Percentiles rank a stretch among this genome's conserved stretches.
These are phyloP conservation scores for Leccinum huronense DNA, from an alignment of 1,284 basidiomycete species.

Conservation along the genomic window DNA sequence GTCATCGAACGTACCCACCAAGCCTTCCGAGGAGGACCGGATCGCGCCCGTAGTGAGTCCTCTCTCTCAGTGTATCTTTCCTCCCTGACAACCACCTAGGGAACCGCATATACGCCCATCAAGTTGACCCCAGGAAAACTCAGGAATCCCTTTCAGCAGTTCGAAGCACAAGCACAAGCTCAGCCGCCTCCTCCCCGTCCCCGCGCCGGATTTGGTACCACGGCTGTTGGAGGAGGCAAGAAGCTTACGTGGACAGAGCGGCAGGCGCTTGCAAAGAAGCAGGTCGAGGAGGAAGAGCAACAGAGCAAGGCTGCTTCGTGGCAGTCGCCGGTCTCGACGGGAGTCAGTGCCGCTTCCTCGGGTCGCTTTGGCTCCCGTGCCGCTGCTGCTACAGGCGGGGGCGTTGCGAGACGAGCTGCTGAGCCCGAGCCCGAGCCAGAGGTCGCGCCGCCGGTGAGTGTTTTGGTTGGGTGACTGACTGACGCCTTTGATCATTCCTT, in stretches of 20 bases:
- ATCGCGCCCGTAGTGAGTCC: slow-evolving; percentile 66
- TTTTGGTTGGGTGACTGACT: slow-evolving; percentile 7
- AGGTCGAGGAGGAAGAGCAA: slow-evolving; percentile 77
- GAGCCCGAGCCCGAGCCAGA: slow-evolving; percentile 30
- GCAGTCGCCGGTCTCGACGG: slow-evolving; percentile 36
- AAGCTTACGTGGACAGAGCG: slow-evolving; percentile 91
- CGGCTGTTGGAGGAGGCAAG: slow-evolving; percentile 39
- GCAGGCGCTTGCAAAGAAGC: slow-evolving; percentile 83
- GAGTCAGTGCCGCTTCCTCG: slow-evolving; percentile 33
- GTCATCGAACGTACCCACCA: slow-evolving; percentile 53
- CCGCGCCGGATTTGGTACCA: slow-evolving; percentile 21
- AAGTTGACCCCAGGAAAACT: slow-evolving; percentile 83
- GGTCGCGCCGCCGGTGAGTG: slow-evolving; percentile 34
- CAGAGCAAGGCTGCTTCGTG: slow-evolving; percentile 61
- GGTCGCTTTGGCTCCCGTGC: slow-evolving; percentile 40
- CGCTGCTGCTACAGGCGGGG: background rate
- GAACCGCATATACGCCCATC: slow-evolving; percentile 87
- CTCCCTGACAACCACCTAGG: slow-evolving; percentile 33
- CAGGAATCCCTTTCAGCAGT: slow-evolving; percentile 75
- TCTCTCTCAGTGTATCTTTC: background rate
- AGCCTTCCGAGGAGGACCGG: slow-evolving; percentile 73
- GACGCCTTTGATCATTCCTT: background rate
- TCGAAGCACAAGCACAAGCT: slow-evolving; percentile 39
- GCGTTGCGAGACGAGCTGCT: slow-evolving; percentile 33
- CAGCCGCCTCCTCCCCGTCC: slow-evolving; percentile 33